Conservation (phyloP, 148 eudicot genomes). For the Oxyria digyna region DNA sequence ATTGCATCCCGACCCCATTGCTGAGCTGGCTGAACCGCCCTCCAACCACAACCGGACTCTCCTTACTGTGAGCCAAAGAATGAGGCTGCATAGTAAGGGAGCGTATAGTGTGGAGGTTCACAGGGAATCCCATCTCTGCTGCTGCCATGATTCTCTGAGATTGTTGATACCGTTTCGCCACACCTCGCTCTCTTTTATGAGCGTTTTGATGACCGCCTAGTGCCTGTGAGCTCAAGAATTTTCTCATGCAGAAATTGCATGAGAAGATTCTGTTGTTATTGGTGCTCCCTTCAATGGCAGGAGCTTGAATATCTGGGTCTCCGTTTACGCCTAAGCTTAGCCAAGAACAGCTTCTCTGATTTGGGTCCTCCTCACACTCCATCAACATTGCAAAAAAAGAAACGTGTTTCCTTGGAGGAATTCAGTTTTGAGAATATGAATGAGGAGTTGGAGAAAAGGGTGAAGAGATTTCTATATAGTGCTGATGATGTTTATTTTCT, state of each 20-base stretch:
- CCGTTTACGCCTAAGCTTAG: background rate
- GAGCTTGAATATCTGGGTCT: background rate
- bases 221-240: conserved; percentile 4
- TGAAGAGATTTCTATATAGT: background rate
- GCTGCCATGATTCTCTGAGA: conserved; percentile 11
- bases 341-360: conserved; percentile 1
- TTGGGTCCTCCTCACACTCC: background rate
- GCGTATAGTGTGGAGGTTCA: background rate
- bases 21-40: background rate
- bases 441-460: background rate
- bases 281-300: background rate
- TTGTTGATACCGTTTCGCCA: conserved; percentile 6
- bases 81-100: conserved; percentile 1
- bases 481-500: background rate
- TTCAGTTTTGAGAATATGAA: background rate
- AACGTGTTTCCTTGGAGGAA: background rate
- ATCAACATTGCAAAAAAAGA: background rate
- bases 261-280: conserved; percentile 4
- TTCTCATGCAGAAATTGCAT: conserved; percentile 7
- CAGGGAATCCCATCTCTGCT: conserved; percentile 5
- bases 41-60: background rate
- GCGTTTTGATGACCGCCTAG: conserved; percentile 10
- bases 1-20: background rate
- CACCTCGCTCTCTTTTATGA: conserved; percentile 4
- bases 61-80: background rate